These are phyloP conservation scores for Lentinus polychrous DNA, from an alignment of 1,284 basidiomycete species.

Conservation along the genomic window DNA sequence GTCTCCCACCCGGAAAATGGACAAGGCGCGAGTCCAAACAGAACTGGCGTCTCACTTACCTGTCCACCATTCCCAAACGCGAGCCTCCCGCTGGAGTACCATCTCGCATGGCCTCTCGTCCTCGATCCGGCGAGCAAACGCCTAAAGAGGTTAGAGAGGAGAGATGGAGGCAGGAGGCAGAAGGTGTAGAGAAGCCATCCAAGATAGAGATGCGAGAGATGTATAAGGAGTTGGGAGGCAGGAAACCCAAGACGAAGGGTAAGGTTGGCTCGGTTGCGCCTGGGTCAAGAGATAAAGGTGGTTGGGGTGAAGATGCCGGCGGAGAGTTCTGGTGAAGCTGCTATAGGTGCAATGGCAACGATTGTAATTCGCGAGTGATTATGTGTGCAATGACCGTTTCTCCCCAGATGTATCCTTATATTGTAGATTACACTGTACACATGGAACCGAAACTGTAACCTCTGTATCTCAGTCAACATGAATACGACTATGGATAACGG, in stretches of 20 bases:
- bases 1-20: conserved; percentile 75
- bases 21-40: conserved; percentile 81
- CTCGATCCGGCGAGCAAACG: conserved; percentile 67
- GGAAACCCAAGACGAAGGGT: conserved; percentile 60
- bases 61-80: conserved; percentile 40
- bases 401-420: too few species aligned
- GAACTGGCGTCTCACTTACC: conserved; percentile 65
- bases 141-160: conserved; percentile 74
- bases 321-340: conserved; percentile 6
- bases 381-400: too few species aligned
- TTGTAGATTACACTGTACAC: too few species aligned
- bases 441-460: too few species aligned
- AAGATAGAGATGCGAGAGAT: conserved; percentile 82
- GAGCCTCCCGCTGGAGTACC: conserved; percentile 33
- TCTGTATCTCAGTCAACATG: too few species aligned
- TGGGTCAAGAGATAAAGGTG: conserved; percentile 45
- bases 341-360: too few species aligned
- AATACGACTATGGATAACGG: too few species aligned
- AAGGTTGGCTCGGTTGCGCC: conserved; percentile 57
- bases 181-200: conserved; percentile 45
- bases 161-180: conserved; percentile 57
- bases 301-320: conserved; percentile 17
- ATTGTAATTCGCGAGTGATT: too few species aligned
- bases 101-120: conserved; percentile 27
- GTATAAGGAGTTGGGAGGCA: conserved; percentile 84